Evolutionary conservation across 2,329 filamentous ascomycete species (phyloP), one percentile per base, ranked within the genome.

Genomic region (Leptographium flavum): DNA sequence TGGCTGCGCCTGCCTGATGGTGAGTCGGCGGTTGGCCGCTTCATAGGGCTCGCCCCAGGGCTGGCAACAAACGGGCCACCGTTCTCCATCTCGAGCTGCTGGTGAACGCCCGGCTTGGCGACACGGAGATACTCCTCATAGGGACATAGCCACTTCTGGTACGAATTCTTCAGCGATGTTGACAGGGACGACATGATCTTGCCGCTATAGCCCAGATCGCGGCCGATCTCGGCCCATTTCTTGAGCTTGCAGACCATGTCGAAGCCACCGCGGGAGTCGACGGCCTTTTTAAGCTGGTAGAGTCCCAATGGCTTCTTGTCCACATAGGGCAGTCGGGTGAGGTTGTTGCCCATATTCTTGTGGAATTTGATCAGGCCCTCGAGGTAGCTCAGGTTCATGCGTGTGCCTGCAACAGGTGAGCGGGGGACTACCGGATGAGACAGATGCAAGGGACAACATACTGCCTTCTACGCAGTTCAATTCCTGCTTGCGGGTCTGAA

Each of bases 101-200:
- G 88, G 55, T 95, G 90, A n/a, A 96, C 88, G 27, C 87, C 86
- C 3, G 92, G 92, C 60, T 95, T 96, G 43, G 87, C 90, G 14
- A 90, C 69, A 43, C 84, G 77, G 37, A 98, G 68, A 59, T 94
- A 98, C 51, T 96, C 87, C 62, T 98, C 92, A 56, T 96, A 98
- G 0, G 92, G 92, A 57, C 87, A 86, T 4, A 98, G 78, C 86
- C 92, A 98, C 64, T 90, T 81, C 60, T 94, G 87, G 56, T 93
- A 98, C 0, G 92, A 96, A 62, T 98, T 98, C 62, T 96, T 98
- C 36, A 98, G 73, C 5, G 92, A 96, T 0, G 92, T 98, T 6
- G 92, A 98, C 39, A 98, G 68, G 9, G 92, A 96, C 3, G 90
- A 96, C 92, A 98, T 98, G 51, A 98, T 98, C 68, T 98, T 98